Conservation (phyloP, 352 stramenopile species). For the Phytophthora quininea region DNA sequence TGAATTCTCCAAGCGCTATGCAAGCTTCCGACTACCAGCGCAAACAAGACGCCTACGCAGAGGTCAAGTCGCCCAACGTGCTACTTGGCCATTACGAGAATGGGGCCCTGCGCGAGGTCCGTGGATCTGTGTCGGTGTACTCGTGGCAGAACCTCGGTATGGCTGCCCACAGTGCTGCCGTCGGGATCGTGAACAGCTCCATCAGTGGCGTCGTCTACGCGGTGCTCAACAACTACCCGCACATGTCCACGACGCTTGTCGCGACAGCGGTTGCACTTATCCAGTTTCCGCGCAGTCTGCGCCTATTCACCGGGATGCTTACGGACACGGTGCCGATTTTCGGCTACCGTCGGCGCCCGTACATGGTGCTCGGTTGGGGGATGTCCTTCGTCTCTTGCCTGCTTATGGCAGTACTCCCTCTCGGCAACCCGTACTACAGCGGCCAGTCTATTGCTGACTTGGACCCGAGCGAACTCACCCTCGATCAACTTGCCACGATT, state of each 20-base stretch:
- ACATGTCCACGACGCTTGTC: conserved; percentile 60
- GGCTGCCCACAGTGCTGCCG: conserved; percentile 45
- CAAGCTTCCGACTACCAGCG: conserved; percentile 29
- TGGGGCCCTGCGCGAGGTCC: conserved; percentile 34
- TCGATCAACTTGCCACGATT: conserved; percentile 42
- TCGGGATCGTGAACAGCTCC: conserved; percentile 57
- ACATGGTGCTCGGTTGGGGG: conserved; percentile 76
- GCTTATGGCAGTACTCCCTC: conserved; percentile 51
- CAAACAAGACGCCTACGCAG: conserved; percentile 37
- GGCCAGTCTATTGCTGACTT: conserved; percentile 40
- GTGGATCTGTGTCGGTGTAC: conserved; percentile 50
- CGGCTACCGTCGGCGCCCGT: conserved; percentile 80
- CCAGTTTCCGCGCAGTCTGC: conserved; percentile 53
- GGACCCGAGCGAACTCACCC: conserved; percentile 32
- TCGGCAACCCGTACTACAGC: conserved; percentile 58
- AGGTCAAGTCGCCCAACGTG: conserved; percentile 39
- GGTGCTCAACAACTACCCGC: conserved; percentile 67
- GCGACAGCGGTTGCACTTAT: conserved; percentile 58
- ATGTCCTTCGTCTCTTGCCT: conserved; percentile 47
- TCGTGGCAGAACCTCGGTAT: conserved; percentile 52
- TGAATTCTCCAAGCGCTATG: conserved; percentile 26
- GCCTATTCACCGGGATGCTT: conserved; percentile 74
- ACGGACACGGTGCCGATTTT: conserved; percentile 81
- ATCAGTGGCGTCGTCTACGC: conserved; percentile 58
- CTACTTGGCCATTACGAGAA: conserved; percentile 33